Conservation (phyloP, 139 green algal species). For the Mychonastes homosphaera region DNA sequence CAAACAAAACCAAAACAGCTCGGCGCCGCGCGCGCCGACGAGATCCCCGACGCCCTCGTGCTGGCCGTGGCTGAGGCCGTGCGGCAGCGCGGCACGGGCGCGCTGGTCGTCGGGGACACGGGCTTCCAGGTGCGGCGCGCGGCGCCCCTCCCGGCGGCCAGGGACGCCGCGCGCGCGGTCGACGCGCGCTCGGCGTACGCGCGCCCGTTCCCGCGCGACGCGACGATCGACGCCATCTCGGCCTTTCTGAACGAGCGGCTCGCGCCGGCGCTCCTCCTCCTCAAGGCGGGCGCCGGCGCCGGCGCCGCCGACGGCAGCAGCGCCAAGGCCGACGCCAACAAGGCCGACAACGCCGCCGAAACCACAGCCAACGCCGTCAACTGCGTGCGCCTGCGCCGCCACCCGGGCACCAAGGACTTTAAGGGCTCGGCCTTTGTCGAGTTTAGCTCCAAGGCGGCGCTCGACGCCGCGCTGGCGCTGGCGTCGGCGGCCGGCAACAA, state of each 20-base stretch:
- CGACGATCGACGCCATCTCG: conserved; percentile 43
- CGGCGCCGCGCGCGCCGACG: conserved; percentile 8
- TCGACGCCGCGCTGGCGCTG: background rate
- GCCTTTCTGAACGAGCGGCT: background rate
- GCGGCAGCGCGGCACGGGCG: conserved; percentile 1
- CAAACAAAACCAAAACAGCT: background rate
- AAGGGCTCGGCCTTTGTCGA: conserved; percentile 70
- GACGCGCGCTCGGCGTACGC: conserved; percentile 65
- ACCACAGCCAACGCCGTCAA: too few species aligned
- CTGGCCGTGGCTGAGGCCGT: conserved; percentile 25
- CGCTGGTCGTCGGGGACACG: conserved; percentile 29
- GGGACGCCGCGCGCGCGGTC: conserved; percentile 31
- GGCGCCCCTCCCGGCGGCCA: conserved; percentile 3
- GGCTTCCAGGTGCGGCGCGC: conserved; percentile 16
- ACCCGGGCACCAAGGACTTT: conserved; percentile 68
- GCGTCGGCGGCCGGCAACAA: too few species aligned
- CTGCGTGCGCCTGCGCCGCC: conserved; percentile 65
- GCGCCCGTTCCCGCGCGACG: conserved; percentile 60
- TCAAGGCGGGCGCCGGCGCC: conserved; percentile 22
- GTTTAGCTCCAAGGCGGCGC: conserved; percentile 27
- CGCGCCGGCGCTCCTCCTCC: conserved; percentile 28
- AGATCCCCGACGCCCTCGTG: conserved; percentile 26
- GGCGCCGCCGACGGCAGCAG: too few species aligned
- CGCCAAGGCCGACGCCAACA: too few species aligned
- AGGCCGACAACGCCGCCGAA: too few species aligned